Conservation (phyloP, 2,329 filamentous ascomycete species). For the Kalmusia sp. region DNA sequence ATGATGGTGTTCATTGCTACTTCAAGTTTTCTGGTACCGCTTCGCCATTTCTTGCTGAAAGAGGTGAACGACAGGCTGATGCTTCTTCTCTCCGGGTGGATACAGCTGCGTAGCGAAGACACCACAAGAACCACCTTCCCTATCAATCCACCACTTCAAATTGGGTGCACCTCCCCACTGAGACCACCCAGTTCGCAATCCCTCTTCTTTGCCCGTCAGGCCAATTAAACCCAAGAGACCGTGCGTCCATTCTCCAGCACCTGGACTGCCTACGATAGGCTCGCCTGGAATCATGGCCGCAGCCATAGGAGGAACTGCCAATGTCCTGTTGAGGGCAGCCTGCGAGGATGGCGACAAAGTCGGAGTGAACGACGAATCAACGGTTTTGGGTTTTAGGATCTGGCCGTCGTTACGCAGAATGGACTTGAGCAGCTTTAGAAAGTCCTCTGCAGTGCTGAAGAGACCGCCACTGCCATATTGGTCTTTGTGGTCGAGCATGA, state of each 20-base stretch:
- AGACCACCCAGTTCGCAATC: slow-evolving; percentile 20
- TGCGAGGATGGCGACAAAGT: slow-evolving; percentile 12
- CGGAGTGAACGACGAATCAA: slow-evolving; percentile 13
- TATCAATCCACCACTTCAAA: slow-evolving; percentile 37
- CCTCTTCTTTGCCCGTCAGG: slow-evolving; percentile 19
- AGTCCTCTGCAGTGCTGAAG: slow-evolving; percentile 26
- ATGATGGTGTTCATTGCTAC: neutral
- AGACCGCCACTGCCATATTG: slow-evolving; percentile 28
- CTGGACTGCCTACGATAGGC: slow-evolving; percentile 13
- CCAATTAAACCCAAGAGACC: slow-evolving; percentile 23
- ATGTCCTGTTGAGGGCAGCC: slow-evolving; percentile 9
- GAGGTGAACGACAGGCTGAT: slow-evolving; percentile 20
- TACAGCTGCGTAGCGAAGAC: slow-evolving; percentile 33
- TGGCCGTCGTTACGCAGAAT: slow-evolving; percentile 25
- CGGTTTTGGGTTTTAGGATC: slow-evolving; percentile 20
- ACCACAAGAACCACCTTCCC: slow-evolving; percentile 29
- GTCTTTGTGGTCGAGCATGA: slow-evolving; percentile 15
- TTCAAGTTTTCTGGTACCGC: neutral
- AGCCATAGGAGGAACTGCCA: slow-evolving; percentile 13
- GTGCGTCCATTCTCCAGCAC: slow-evolving; percentile 20
- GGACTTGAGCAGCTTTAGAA: slow-evolving; percentile 25
- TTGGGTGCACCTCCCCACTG: slow-evolving; percentile 32
- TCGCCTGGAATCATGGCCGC: slow-evolving; percentile 26
- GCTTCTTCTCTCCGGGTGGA: slow-evolving; percentile 29
- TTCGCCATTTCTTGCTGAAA: slow-evolving; percentile 29